Evolutionary conservation across 768 basidiomycete genomes (phyloP), one percentile per base, ranked within the genome.

Genomic region (Lactarius deliciosus): DNA sequence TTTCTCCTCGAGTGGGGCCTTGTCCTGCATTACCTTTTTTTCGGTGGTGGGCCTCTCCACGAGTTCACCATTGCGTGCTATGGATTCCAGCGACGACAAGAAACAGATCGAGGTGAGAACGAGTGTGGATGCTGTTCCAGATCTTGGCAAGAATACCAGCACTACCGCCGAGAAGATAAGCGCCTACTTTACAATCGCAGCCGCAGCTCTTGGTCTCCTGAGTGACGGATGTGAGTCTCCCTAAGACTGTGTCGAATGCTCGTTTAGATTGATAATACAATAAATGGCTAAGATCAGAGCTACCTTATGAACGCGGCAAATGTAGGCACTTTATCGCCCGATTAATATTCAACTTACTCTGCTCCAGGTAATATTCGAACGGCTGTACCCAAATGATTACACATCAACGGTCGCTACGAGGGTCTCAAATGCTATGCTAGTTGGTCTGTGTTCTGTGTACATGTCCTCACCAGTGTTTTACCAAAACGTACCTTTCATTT

Each of bases 301-400:
- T 87, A 85, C 69, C 75, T 88, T 30, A 87, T 88, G 86, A 86
- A 87, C 0, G 84, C 87, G 85, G 73, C 82, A 54, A 89, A 89
- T 66, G 87, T 85, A 69, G 57, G 77, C 63, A 34, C 41, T 60
- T 3, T 30, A 25, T 41, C 3, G 18, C 55, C n/a, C 3, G 43
- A 34, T 62, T 5, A 6, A 61, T 65, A 69, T 70, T 25, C 53
- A 67, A 25, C 56, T 47, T 47, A 68, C 36, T 66, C n/a, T 63
- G 61, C 18, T 15, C 38, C 65, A 87, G 86, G 87, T 89, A 18
- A 78, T 88, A 13, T 87, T 89, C 78, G 85, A 82, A 73, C 77
- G 77, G 65, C 76, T 91, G 16, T 89, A 90, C 73, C 85, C 87
- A 3, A 78, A 75, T 20, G 77, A 78, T 4, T 91, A 91, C 73